Base-by-base conservation (phyloP, 345 rosid species). In the Brassica juncea region DNA sequence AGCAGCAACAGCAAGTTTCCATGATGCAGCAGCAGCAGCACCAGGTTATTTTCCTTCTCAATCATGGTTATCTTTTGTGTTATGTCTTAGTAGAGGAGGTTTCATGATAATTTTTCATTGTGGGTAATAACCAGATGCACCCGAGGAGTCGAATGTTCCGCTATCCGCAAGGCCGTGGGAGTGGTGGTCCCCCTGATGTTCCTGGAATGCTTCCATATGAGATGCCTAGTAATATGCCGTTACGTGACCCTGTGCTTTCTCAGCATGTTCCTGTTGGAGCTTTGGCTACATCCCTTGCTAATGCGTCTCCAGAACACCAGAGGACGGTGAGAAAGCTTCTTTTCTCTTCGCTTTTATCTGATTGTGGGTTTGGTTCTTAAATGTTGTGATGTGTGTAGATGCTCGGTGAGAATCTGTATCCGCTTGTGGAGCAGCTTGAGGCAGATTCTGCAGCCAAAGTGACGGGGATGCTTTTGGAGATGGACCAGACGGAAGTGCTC, bases 391-490 rank as follows among this genome's bases (percentile, higher is more conserved):
- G 6, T 78, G 49, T 80, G 52, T 11, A 94, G 98, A 87, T 94
- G 97, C 82, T 94, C 68, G 98, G 98, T 2, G 97, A 94, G 89
- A 94, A 82, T 84, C 94, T 94, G 42, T 92, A 94, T 82, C 98
- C 97, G 4, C 90, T 86, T n/a, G 98, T 94, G 28, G 98, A 94
- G 23, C 94, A 91, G 83, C 87, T 94, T 67, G 94, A 94, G 82
- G 89, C 89, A 52, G 97, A 91, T 21, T 84, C 94, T 32, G 94
- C 97, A 14, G 98, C 97, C 21, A 94, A 94, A 82, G 97, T 94
- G 49, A 91, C 98, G 0, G 97, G 97, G n/a, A 92, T 94, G 98
- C 97, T 94, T 71, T 78, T 94, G 80, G 98, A 94, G 81, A 92
- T 94, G 98, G 98, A 94, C 39, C 97, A 92, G 83, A 88, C 98